Evolutionary conservation across 106 monocot genomes (phyloP).

Genomic region (Xerophyta viscosa): DNA sequence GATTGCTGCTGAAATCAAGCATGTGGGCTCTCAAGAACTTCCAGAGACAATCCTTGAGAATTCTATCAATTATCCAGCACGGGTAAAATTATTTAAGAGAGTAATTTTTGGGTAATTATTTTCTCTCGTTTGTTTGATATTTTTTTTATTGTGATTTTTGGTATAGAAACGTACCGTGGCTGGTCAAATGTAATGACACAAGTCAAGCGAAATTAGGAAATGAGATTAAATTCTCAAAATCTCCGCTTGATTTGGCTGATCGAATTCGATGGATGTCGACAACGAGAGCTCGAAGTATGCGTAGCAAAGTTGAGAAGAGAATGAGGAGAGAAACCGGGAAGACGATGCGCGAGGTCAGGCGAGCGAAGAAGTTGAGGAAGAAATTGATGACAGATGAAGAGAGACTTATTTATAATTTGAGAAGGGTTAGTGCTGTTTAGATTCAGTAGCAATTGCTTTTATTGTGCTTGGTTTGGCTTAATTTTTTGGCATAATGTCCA

Average conservation of each 20-base stretch:
- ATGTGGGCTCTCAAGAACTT: conserved; percentile 49
- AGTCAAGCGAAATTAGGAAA: too few species aligned
- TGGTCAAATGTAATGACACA: conserved; percentile 4
- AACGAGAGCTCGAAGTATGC: conserved; percentile 58
- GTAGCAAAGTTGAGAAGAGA: conserved; percentile 91
- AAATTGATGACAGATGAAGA: conserved; percentile 98
- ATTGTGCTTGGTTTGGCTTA: background rate
- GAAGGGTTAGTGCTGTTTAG: conserved; percentile 44
- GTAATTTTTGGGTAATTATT: background rate
- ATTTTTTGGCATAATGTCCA: too few species aligned
- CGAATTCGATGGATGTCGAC: conserved; percentile 59
- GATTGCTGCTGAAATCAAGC: background rate
- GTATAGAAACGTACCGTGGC: conserved; percentile 1
- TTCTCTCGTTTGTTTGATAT: background rate
- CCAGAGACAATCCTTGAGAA: conserved; percentile 24
- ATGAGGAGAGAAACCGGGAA: conserved; percentile 90
- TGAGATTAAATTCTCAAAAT: background rate
- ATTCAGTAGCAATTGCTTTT: background rate
- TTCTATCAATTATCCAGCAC: conserved; percentile 17
- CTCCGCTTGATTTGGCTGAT: background rate
- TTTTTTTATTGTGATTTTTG: conserved; percentile 4
- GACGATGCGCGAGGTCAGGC: conserved; percentile 72
- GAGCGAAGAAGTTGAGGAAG: conserved; percentile 84
- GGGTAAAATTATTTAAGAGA: conserved; percentile 11
- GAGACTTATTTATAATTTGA: conserved; percentile 86